A percentile compares a stretch with the other conserved stretches of the same genome.
Conservation (phyloP, 345 rosid genomes). For the Euclidium syriacum region DNA sequence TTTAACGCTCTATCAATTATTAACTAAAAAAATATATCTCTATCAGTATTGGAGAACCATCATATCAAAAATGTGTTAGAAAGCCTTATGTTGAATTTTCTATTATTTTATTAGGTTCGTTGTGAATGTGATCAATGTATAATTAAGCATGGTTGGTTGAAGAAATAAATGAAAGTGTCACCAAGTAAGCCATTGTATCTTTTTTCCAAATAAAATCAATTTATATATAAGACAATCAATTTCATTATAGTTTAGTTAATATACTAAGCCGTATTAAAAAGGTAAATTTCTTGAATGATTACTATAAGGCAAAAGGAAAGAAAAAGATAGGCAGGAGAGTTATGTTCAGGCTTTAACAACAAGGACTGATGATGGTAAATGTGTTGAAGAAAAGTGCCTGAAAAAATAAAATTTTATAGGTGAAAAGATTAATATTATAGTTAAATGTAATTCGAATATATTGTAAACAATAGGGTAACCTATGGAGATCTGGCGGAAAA, state of each 20-base stretch:
- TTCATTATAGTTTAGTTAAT: not conserved
- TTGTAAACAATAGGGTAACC: not conserved
- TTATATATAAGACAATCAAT: not conserved
- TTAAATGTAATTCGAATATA: not conserved
- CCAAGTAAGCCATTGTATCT: constrained; percentile 1
- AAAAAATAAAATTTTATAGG: too few species aligned
- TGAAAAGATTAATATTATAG: not conserved
- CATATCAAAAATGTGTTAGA: not conserved
- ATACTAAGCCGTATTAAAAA: not conserved
- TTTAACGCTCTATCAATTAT: not conserved
- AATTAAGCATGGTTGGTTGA: not conserved
- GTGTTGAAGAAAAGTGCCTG: not conserved
- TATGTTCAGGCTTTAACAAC: not conserved
- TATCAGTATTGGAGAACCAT: not conserved
- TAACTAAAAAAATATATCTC: too few species aligned
- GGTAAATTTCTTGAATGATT: not conserved
- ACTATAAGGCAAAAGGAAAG: not conserved
- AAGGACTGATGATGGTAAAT: not conserved
- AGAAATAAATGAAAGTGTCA: not conserved
- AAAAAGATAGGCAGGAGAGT: not conserved
- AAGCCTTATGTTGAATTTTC: not conserved
- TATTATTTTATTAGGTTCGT: not conserved
- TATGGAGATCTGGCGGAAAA: constrained; percentile 20
- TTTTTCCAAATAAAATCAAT: not conserved
- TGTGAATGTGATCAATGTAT: not conserved